Percentiles rank a stretch among this genome's conserved stretches.
These are phyloP conservation scores for Liriodendron chinense DNA, from an alignment of 164 flowering plant species.

Conservation along the genomic window DNA sequence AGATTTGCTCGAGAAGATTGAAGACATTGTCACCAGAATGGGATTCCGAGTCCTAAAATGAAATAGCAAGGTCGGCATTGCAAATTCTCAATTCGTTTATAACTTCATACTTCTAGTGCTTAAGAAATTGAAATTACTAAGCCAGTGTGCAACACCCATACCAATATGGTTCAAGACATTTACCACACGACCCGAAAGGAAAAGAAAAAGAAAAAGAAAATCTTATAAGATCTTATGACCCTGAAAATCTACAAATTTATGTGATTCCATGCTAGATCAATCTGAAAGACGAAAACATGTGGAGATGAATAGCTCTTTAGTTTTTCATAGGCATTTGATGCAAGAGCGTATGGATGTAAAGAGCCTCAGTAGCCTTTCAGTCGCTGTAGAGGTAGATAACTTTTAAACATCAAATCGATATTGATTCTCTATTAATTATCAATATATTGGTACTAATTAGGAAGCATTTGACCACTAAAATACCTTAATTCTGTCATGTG, in stretches of 20 bases:
- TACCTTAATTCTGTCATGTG: constrained; percentile 42
- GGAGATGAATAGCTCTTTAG: neutral
- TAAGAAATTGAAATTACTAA: too few relatives aligned
- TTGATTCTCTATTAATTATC: neutral
- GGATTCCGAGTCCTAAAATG: constrained; percentile 67
- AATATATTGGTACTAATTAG: neutral
- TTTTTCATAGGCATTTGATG: constrained; percentile 14
- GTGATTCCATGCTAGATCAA: neutral
- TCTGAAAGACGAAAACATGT: neutral
- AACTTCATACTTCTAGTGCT: too few relatives aligned
- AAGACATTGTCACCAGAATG: constrained; percentile 64
- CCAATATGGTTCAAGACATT: too few relatives aligned
- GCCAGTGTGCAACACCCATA: too few relatives aligned
- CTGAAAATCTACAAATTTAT: too few relatives aligned
- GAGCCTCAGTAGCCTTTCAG: constrained; percentile 50
- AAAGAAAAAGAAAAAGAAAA: too few relatives aligned
- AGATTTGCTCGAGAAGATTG: constrained; percentile 71
- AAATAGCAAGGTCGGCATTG: constrained; percentile 67
- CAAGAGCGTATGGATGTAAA: constrained; percentile 47
- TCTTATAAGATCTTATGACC: too few relatives aligned
- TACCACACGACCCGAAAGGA: too few relatives aligned
- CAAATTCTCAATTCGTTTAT: neutral
- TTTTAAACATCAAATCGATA: too few relatives aligned
- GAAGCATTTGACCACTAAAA: neutral
- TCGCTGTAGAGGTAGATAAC: constrained; percentile 63